Percentiles rank a stretch among this genome's conserved stretches.
phyloP scores from a whole-genome alignment of 345 rosid species.

The Eucalyptus cloeziana region DNA sequence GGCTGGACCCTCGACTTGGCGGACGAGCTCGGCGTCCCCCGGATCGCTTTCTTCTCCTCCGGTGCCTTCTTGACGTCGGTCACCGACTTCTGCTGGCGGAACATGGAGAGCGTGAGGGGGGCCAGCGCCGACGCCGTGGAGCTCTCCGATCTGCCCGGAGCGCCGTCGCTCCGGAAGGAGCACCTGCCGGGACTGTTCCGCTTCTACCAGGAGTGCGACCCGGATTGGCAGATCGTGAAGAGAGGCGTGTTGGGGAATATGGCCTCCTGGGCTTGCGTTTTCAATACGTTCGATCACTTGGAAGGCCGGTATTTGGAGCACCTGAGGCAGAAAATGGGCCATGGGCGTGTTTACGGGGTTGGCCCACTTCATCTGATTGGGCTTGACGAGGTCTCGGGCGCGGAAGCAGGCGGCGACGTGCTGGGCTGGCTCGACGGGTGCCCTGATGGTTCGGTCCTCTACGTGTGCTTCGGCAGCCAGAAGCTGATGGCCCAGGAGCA shows the following conservation, averaged over 20 bases:
- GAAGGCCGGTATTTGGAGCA: slow-evolving; percentile 26
- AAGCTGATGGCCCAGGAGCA: slow-evolving; percentile 22
- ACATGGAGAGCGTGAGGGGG: background rate
- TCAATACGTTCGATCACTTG: slow-evolving; percentile 30
- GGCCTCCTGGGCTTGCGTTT: slow-evolving; percentile 30
- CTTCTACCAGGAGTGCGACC: slow-evolving; percentile 1
- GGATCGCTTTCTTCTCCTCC: slow-evolving; percentile 32
- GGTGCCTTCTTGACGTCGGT: slow-evolving; percentile 21
- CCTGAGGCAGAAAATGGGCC: slow-evolving; percentile 22
- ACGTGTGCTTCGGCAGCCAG: slow-evolving; percentile 66
- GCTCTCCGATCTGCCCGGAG: slow-evolving; percentile 29
- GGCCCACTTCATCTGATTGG: slow-evolving; percentile 46
- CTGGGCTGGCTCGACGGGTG: slow-evolving; percentile 43
- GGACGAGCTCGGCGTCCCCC: slow-evolving; percentile 13
- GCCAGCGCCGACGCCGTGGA: slow-evolving; percentile 3
- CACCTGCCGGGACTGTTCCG: slow-evolving; percentile 41
- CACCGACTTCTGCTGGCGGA: slow-evolving; percentile 7
- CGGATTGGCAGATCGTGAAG: slow-evolving; percentile 17
- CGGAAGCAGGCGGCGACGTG: background rate
- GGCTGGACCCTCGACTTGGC: slow-evolving; percentile 57
- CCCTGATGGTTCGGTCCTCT: slow-evolving; percentile 37
- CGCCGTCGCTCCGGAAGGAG: slow-evolving; percentile 28
- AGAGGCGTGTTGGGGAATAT: slow-evolving; percentile 12
- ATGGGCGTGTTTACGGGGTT: slow-evolving; percentile 32
- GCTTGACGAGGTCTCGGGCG: background rate